Base-by-base conservation (phyloP, 2,329 filamentous ascomycete genomes). In the Ophiocordyceps australis region DNA sequence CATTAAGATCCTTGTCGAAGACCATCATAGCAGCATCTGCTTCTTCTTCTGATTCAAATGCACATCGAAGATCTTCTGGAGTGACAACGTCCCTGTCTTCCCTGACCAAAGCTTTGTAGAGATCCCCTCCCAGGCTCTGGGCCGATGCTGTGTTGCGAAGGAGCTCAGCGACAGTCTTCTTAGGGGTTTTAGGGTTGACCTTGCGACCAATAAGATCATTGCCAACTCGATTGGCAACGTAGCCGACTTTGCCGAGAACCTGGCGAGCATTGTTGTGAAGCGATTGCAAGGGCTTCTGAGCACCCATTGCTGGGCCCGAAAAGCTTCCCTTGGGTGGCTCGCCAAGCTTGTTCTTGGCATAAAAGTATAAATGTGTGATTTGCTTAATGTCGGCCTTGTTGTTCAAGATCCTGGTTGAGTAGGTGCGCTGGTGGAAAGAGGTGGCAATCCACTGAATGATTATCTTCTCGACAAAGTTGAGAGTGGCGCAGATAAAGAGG, bases 1-100 rank as follows among this genome's bases (percentile, higher is more conserved):
- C 86, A 35, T 95, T 95, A 56, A 94, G 70, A 40, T 95, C 86
- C 44, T 89, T 91, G 53, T 95, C 86, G 38, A 94, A 94, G 59
- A 94, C 85, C 38, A 63, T 61, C 41, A 95, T 94, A 1, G 85
- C 85, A 3, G 78, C 78, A 28, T 89, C 77, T 1, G 83, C 81
- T 43, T 94, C 86, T 10, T 94, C 85, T 12, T 75, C 65, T 14
- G 74, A 78, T 8, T 76, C 65, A 38, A 93, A 94, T 1, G 80
- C 83, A 9, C 65, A 57, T 33, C 72, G 74, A 28, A 95, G 52
- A 40, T 94, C 85, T 7, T 83, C 80, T 0, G 74, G 62, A 13
- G 71, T 65, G 5, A 94, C 74, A 0, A 77, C 81, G 12, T 92
- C 78, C 9, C 68, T 70, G 3, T 69, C 79, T 7, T 74, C 65